Percentiles rank a stretch among this genome's conserved stretches.
phyloP scores from a whole-genome alignment of 2,329 filamentous ascomycete species.

The Aspergillus brunneoviolaceus region DNA sequence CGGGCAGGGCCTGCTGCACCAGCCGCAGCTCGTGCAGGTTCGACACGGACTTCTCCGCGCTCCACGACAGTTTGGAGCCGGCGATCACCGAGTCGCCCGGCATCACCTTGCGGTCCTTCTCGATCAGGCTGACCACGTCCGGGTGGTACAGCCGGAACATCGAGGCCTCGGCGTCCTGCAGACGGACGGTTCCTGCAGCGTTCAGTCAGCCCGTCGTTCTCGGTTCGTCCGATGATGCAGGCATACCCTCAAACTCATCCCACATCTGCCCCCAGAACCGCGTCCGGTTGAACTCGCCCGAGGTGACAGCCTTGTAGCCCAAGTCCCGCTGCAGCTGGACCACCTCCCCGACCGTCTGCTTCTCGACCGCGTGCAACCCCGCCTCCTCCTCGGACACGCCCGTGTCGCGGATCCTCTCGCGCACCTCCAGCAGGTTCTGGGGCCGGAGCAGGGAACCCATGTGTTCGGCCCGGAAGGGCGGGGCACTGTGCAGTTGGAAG shows the following conservation, averaged over 20 bases:
- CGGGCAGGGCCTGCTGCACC: constrained; percentile 1
- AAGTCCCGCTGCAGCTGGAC: constrained; percentile 1
- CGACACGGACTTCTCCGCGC: constrained; percentile 14
- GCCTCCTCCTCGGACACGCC: neutral
- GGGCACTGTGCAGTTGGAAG: neutral
- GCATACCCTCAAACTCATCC: constrained; percentile 6
- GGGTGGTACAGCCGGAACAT: constrained; percentile 30
- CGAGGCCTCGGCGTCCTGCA: constrained; percentile 27
- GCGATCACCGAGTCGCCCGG: constrained; percentile 29
- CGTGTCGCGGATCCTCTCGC: constrained; percentile 3
- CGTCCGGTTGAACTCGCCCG: constrained; percentile 3
- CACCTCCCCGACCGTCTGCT: neutral
- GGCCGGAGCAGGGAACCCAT: constrained; percentile 3
- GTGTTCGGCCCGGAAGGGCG: constrained; percentile 4
- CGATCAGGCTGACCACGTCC: constrained; percentile 28
- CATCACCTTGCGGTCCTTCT: constrained; percentile 29
- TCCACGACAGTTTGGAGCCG: constrained; percentile 25
- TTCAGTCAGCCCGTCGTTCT: neutral
- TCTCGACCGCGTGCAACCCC: neutral
- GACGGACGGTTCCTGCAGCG: constrained; percentile 22
- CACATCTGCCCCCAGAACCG: constrained; percentile 6
- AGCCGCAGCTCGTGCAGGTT: constrained; percentile 13
- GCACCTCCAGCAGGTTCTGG: neutral
- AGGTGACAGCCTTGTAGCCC: constrained; percentile 3
- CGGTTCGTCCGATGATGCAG: neutral